Evolutionary conservation across 805 yeast genomes (phyloP), one percentile per base, ranked within the genome.

Genomic region (Candida chauliodis): DNA sequence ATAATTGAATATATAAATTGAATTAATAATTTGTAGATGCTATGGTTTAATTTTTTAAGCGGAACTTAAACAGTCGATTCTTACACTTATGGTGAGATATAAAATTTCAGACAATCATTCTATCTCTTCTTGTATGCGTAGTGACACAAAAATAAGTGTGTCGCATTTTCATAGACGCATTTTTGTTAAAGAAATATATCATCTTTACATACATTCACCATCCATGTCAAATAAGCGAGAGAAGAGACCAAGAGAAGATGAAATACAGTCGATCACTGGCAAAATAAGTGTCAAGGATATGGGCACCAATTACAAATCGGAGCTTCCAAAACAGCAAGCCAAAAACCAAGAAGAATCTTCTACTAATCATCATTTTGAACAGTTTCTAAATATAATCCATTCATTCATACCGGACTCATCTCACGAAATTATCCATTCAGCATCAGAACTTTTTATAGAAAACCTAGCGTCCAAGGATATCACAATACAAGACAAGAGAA

Each of bases 321-420:
- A 20, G 13, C 22, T 8, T 15, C 3, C 10, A 10, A 35, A 22
- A 34, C 17, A 8, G 9, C 16, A 16, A 10, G 21, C 9, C 3
- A 28, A 21, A 17, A 36, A 18, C 14, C 14, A 23, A 29, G 21
- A 23, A 21, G 36, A 28, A n/a, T 10, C 24, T 7, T 14, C 33
- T 8, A 10, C 31, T 22, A 35, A 40, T 23, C 44, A 42, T 26
- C 16, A 36, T 16, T 84, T 79, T 54, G 82, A 78, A 30, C 54
- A 66, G 30, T 66, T 88, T n/a, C 59, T 83, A 43, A 56, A 74
- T 0, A 78, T 85, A 78, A 75, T 84, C 3, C 68, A 74, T 5
- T 55, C 62, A 2, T 63, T 69, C 13, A 59, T 84, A 27, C 84
- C 81, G 9, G 97, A 89, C 55, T 76, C 85, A n/a, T 77, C 90